Conservation (phyloP, 2,329 filamentous ascomycete genomes). For the Colletotrichum orchidophilum region DNA sequence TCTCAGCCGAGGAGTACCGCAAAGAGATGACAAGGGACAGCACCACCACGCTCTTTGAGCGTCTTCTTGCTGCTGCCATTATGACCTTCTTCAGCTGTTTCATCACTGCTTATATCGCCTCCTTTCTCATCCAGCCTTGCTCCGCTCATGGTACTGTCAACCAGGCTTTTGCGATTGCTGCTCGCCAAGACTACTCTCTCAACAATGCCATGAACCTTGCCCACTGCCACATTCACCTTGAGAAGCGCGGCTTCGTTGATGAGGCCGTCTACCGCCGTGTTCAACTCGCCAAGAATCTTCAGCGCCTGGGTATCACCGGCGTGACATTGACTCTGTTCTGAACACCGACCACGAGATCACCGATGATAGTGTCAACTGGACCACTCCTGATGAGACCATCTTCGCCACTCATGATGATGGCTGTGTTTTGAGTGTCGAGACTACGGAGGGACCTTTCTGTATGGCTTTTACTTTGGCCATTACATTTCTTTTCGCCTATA, state of each 20-base stretch:
- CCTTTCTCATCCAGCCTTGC: background rate
- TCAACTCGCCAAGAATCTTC: background rate
- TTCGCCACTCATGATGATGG: slow-evolving; percentile 26
- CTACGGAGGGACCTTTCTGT: slow-evolving; percentile 18
- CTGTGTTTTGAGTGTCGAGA: slow-evolving; percentile 9
- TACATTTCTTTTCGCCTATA: background rate
- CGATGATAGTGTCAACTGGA: slow-evolving; percentile 3
- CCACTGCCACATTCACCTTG: slow-evolving; percentile 9
- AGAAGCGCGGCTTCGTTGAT: slow-evolving; percentile 1
- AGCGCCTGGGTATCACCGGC: background rate
- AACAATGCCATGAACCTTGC: slow-evolving; percentile 12
- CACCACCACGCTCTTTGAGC: background rate
- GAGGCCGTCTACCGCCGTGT: slow-evolving; percentile 10
- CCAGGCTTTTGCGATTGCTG: background rate
- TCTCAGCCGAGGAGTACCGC: background rate
- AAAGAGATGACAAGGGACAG: background rate
- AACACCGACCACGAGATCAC: slow-evolving; percentile 15
- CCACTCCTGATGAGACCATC: slow-evolving; percentile 10
- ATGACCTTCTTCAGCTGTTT: background rate
- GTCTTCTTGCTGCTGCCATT: background rate
- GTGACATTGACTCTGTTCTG: slow-evolving; percentile 11
- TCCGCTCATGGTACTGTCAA: background rate
- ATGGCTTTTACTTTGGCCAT: background rate
- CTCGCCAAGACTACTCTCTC: slow-evolving; percentile 7
- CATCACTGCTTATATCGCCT: background rate